These are phyloP conservation scores for Mortierella sp. DNA, from an alignment of 371 early-diverging fungal species.

Conservation along the genomic window DNA sequence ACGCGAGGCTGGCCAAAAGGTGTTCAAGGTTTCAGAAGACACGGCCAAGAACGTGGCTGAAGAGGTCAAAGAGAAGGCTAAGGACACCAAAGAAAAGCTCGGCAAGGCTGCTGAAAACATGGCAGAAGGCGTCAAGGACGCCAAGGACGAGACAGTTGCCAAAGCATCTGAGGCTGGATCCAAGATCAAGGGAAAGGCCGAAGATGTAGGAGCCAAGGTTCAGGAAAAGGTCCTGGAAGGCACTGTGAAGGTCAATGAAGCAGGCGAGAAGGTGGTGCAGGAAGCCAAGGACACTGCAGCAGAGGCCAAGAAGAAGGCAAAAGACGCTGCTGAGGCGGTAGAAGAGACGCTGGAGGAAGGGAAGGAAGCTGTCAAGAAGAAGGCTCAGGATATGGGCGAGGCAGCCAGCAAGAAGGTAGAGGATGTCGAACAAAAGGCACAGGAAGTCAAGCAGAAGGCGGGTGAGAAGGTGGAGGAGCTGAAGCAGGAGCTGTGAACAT, in stretches of 20 bases:
- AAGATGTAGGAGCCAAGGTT: constrained; percentile 25
- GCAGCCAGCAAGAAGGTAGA: neutral
- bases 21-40: constrained; percentile 20
- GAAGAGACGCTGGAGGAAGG: constrained; percentile 7
- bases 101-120: constrained; percentile 5
- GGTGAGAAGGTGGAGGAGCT: constrained; percentile 7
- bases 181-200: constrained; percentile 8
- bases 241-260: constrained; percentile 24
- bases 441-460: constrained; percentile 15
- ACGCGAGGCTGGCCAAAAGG: constrained; percentile 24
- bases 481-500: constrained; percentile 31
- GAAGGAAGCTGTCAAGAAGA: constrained; percentile 5
- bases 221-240: constrained; percentile 26
- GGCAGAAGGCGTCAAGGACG: constrained; percentile 7
- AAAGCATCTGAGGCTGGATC: neutral
- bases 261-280: constrained; percentile 20
- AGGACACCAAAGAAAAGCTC: constrained; percentile 9
- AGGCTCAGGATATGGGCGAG: constrained; percentile 1
- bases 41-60: constrained; percentile 10
- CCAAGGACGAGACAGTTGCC: too few species aligned
- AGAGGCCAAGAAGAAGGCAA: constrained; percentile 8
- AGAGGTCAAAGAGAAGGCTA: constrained; percentile 10
- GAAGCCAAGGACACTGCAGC: constrained; percentile 14
- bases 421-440: neutral
- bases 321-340: constrained; percentile 8